A percentile compares a stretch with the other conserved stretches of the same genome.
Evolutionary conservation across 192 early-diverging fungal species (phyloP).

Genomic region (Haplosporangium gracile): DNA sequence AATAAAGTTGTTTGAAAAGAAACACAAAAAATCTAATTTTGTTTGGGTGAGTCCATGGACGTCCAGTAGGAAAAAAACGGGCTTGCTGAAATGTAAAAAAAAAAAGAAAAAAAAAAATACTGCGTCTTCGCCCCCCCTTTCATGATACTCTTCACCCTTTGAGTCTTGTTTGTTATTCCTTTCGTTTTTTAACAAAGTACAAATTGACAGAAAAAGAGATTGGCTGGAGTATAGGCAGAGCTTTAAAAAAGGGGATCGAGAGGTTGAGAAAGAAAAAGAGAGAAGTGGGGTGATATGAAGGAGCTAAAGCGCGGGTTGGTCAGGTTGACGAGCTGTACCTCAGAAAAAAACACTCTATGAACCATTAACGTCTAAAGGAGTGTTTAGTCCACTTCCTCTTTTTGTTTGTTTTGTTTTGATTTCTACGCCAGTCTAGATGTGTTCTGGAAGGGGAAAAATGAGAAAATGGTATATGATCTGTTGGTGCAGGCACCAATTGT

Average conservation of each 20-base stretch:
- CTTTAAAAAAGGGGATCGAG: too few species aligned
- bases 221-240: too few species aligned
- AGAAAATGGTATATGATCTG: background rate
- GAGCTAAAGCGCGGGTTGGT: too few species aligned
- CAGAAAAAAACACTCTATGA: background rate
- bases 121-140: too few species aligned
- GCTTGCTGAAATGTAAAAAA: background rate
- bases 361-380: too few species aligned
- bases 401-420: background rate
- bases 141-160: too few species aligned
- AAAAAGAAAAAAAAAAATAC: background rate
- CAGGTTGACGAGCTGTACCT: too few species aligned
- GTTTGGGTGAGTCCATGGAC: constrained; percentile 6
- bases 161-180: too few species aligned
- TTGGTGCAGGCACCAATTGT: background rate
- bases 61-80: background rate
- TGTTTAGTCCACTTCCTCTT: background rate
- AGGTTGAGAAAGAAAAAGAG: background rate
- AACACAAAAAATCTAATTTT: background rate
- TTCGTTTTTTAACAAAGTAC: too few species aligned
- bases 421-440: background rate
- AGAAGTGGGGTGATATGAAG: background rate
- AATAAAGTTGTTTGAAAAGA: background rate
- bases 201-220: background rate
- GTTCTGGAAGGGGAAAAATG: background rate